Conservation (phyloP, 352 stramenopile species). For the Phytophthora macrochlamydospora region DNA sequence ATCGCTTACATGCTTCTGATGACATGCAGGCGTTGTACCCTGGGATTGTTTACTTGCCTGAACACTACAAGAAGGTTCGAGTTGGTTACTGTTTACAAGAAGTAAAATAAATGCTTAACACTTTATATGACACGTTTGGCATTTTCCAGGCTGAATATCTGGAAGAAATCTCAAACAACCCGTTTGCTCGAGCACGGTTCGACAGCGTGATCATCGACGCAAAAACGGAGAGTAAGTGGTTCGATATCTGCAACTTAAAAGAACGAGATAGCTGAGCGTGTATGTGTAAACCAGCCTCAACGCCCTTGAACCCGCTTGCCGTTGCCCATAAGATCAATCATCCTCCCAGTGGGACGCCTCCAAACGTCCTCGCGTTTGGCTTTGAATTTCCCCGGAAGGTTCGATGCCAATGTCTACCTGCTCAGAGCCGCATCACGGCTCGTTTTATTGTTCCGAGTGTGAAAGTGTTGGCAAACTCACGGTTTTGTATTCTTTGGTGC, state of each 20-base stretch:
- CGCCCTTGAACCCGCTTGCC: slow-evolving; percentile 67
- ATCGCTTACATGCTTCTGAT: not conserved
- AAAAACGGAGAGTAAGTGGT: slow-evolving; percentile 68
- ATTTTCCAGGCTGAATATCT: slow-evolving; percentile 54
- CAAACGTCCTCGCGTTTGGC: slow-evolving; percentile 82
- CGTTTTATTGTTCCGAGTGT: too few relatives aligned
- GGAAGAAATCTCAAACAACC: slow-evolving; percentile 75
- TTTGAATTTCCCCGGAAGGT: slow-evolving; percentile 87
- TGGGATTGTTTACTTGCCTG: slow-evolving; percentile 80
- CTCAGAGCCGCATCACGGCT: too few relatives aligned
- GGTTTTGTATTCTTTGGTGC: not conserved
- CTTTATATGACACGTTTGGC: not conserved
- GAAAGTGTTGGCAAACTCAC: too few relatives aligned
- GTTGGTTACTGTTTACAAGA: not conserved
- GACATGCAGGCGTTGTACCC: slow-evolving; percentile 69
- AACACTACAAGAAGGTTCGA: slow-evolving; percentile 85
- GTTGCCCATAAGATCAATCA: slow-evolving; percentile 91
- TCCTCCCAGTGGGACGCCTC: slow-evolving; percentile 59
- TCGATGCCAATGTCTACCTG: not conserved
- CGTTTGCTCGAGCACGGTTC: slow-evolving; percentile 79
- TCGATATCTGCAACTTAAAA: not conserved
- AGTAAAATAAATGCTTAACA: not conserved
- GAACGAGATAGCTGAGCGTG: not conserved
- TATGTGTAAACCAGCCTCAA: slow-evolving; percentile 39
- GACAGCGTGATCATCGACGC: slow-evolving; percentile 89